Evolutionary conservation across 169 alveolate species (phyloP).

Genomic region (Plasmodium billcollinsi): DNA sequence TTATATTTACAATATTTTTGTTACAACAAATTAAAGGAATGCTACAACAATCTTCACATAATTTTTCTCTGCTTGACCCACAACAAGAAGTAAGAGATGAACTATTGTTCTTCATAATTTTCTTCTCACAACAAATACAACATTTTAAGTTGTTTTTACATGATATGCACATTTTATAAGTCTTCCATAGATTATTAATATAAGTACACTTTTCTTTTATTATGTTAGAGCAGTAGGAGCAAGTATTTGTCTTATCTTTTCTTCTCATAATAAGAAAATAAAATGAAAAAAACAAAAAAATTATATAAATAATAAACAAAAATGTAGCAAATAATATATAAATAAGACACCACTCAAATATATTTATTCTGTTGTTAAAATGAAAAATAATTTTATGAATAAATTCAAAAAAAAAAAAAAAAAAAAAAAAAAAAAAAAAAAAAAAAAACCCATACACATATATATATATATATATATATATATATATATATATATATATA

Average conservation of each 20-base stretch:
- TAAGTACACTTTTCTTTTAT: constrained; percentile 1
- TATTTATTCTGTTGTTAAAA: too few relatives aligned
- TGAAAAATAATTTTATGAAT: too few relatives aligned
- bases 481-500: too few relatives aligned
- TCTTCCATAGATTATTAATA: constrained; percentile 20
- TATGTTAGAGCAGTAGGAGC: constrained; percentile 12
- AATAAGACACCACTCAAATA: too few relatives aligned
- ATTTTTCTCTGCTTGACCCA: neutral
- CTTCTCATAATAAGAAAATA: too few relatives aligned
- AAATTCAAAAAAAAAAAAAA: too few relatives aligned
- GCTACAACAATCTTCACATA: constrained; percentile 27
- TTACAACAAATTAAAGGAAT: constrained; percentile 25
- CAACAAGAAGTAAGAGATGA: constrained; percentile 13
- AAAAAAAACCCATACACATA: too few relatives aligned
- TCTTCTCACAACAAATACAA: constrained; percentile 41
- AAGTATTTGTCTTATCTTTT: neutral
- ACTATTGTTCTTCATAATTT: constrained; percentile 19
- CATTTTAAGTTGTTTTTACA: constrained; percentile 31
- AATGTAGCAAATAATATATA: too few relatives aligned
- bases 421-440: too few relatives aligned
- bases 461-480: too few relatives aligned
- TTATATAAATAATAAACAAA: too few relatives aligned
- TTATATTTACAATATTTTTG: constrained; percentile 3
- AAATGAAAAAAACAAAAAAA: too few relatives aligned
- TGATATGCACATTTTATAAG: constrained; percentile 20